Evolutionary conservation across 2,329 filamentous ascomycete genomes (phyloP).

Genomic region (Tolypocladium inflatum): DNA sequence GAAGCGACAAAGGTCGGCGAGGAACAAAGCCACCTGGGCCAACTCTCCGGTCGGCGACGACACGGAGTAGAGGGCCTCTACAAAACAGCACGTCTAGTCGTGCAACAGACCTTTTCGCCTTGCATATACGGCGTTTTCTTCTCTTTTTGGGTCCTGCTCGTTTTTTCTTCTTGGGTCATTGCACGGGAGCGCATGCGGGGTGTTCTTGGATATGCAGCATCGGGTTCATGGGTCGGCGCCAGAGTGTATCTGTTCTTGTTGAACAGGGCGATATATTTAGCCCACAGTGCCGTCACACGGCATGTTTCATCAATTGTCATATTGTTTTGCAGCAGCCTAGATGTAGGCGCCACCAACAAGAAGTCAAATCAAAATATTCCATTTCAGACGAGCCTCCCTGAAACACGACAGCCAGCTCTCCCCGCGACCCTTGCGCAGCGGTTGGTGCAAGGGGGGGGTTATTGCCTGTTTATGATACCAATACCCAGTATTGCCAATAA

Average conservation of each 20-base stretch:
- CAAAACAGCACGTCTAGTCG: not conserved
- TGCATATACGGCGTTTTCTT: slow-evolving; percentile 4
- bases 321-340: not conserved
- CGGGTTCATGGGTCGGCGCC: slow-evolving; percentile 5
- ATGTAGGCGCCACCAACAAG: not conserved
- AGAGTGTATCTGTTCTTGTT: slow-evolving; percentile 10
- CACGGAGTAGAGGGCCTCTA: slow-evolving; percentile 15
- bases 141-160: not conserved
- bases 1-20: slow-evolving; percentile 19
- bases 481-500: not conserved
- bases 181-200: slow-evolving; percentile 1
- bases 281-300: not conserved
- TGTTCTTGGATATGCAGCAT: slow-evolving; percentile 1
- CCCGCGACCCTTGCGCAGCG: not conserved
- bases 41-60: slow-evolving; percentile 29
- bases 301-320: not conserved
- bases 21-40: slow-evolving; percentile 15
- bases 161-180: slow-evolving; percentile 8
- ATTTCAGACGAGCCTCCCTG: not conserved
- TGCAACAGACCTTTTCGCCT: not conserved
- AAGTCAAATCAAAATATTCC: not conserved
- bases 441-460: too few species aligned
- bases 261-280: not conserved
- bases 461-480: not conserved
- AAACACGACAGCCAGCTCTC: not conserved